phyloP scores from a whole-genome alignment of 2,329 filamentous ascomycete species.

The Macrophomina phaseolina region DNA sequence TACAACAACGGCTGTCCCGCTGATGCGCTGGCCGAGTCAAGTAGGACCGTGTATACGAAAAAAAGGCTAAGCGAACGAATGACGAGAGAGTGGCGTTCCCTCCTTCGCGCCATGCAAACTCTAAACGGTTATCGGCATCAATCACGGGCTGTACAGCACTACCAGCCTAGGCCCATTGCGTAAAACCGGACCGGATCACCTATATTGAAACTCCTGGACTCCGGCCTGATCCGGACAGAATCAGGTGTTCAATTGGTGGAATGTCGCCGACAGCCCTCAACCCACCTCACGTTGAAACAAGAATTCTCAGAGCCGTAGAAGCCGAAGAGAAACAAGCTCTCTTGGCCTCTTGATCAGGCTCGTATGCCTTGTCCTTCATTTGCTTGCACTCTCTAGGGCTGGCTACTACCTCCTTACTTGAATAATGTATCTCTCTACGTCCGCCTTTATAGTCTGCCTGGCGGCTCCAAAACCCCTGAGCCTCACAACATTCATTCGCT shows the following conservation, averaged over 20 bases:
- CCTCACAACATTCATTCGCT: not conserved
- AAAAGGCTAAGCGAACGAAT: slow-evolving; percentile 6
- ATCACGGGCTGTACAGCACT: not conserved
- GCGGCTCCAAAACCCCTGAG: not conserved
- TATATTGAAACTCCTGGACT: no score
- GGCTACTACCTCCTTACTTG: not conserved
- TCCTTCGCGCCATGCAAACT: not conserved
- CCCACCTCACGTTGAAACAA: not conserved
- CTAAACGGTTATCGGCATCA: not conserved
- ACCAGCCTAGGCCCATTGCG: not conserved
- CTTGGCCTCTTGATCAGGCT: not conserved
- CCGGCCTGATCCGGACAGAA: not conserved
- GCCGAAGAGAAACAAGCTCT: not conserved
- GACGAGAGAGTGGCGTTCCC: no score
- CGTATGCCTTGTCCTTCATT: not conserved
- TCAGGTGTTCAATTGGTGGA: not conserved
- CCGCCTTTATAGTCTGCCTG: not conserved
- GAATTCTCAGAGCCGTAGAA: not conserved
- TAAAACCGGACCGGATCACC: not conserved
- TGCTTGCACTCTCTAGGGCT: not conserved
- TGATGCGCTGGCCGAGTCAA: not conserved
- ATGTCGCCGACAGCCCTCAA: not conserved
- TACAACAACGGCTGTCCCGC: not conserved
- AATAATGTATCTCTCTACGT: not conserved
- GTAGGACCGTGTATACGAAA: not conserved